A percentile compares a stretch with the other conserved stretches of the same genome.
phyloP scores from a whole-genome alignment of 2,329 filamentous ascomycete species.

The Cytospora schulzeri region DNA sequence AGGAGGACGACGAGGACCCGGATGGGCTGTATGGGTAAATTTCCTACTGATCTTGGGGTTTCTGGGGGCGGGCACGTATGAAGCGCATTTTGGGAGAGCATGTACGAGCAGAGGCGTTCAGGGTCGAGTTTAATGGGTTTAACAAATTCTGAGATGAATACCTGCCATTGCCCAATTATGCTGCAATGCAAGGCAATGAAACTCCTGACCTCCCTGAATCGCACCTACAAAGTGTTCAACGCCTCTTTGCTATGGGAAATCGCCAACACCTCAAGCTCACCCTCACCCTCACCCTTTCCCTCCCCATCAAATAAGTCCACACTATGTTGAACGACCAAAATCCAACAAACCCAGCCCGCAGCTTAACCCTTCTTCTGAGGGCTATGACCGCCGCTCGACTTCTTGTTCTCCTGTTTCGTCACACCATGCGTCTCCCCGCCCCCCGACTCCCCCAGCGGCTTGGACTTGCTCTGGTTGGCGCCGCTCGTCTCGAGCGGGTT shows the following conservation, averaged over 20 bases:
- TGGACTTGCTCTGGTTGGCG: slow-evolving; percentile 48
- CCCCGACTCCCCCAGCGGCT: slow-evolving; percentile 40
- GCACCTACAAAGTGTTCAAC: not conserved
- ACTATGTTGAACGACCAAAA: not conserved
- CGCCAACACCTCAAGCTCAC: not conserved
- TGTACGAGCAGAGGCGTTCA: slow-evolving; percentile 19
- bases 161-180: not conserved
- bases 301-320: not conserved
- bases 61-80: not conserved
- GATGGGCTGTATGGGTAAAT: slow-evolving; percentile 49
- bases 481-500: slow-evolving; percentile 47
- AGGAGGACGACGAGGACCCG: slow-evolving; percentile 57
- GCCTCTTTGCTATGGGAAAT: not conserved
- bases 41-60: not conserved
- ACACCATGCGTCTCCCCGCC: slow-evolving; percentile 37
- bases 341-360: slow-evolving; percentile 3
- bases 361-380: slow-evolving; percentile 39
- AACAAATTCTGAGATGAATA: not conserved
- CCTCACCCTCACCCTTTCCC: no score
- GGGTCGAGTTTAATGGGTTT: not conserved
- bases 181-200: not conserved
- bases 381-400: slow-evolving; percentile 38
- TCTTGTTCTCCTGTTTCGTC: slow-evolving; percentile 38
- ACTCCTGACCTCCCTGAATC: not conserved
- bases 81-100: not conserved